Evolutionary conservation across 1,284 basidiomycete species (phyloP).

Genomic region (Rhodotorula glutinis): DNA sequence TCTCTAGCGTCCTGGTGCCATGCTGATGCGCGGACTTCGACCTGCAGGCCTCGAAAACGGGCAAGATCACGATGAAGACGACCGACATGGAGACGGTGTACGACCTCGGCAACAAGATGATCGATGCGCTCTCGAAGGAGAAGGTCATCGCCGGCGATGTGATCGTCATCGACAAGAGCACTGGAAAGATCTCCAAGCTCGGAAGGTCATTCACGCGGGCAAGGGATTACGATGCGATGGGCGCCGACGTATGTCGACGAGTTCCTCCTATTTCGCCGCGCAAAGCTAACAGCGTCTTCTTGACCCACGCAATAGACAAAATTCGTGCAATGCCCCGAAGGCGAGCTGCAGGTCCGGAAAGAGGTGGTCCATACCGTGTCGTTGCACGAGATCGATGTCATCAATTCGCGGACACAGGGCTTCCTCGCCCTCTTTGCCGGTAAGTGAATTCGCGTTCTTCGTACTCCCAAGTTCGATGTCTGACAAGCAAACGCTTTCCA

Average conservation of each 20-base stretch:
- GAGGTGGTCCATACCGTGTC: conserved; percentile 97
- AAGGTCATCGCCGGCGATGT: conserved; percentile 96
- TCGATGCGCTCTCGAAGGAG: conserved; percentile 92
- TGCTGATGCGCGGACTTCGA: neutral
- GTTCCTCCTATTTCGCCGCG: neutral
- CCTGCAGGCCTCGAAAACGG: conserved; percentile 87
- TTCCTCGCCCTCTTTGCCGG: conserved; percentile 63
- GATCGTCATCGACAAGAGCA: conserved; percentile 91
- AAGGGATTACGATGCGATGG: conserved; percentile 98
- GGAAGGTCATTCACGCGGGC: conserved; percentile 93
- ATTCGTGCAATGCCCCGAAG: conserved; percentile 96
- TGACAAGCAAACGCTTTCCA: conserved; percentile 56
- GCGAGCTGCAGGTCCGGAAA: conserved; percentile 94
- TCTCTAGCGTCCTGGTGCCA: neutral
- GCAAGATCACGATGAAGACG: conserved; percentile 95
- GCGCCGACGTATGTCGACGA: conserved; percentile 73
- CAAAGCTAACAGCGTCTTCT: neutral
- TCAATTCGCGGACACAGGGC: conserved; percentile 95
- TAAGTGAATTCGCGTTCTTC: conserved; percentile 49
- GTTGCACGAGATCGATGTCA: conserved; percentile 97
- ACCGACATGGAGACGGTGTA: conserved; percentile 99
- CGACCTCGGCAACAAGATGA: conserved; percentile 98
- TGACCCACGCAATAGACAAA: conserved; percentile 64
- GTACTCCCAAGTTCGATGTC: conserved; percentile 40
- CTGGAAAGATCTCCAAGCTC: conserved; percentile 94